These are phyloP conservation scores for Amylostereum areolatum DNA, from an alignment of 1,284 basidiomycete species.

Conservation along the genomic window DNA sequence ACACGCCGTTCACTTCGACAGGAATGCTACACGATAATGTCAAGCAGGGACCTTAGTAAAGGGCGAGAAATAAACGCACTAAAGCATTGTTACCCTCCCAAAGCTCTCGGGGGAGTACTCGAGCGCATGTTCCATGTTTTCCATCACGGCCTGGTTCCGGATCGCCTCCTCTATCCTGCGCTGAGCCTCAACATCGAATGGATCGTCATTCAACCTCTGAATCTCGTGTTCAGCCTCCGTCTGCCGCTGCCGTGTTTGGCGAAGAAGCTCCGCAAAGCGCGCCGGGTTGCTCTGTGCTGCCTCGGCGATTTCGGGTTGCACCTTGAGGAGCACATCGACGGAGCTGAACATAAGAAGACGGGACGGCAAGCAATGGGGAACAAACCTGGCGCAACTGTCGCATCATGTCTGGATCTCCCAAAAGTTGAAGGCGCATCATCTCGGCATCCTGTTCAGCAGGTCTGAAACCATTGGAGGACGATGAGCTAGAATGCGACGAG, in stretches of 20 bases:
- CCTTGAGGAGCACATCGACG: constrained; percentile 32
- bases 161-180: constrained; percentile 92
- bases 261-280: constrained; percentile 71
- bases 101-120: constrained; percentile 93
- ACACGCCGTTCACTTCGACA: constrained; percentile 87
- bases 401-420: constrained; percentile 82
- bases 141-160: constrained; percentile 82
- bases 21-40: constrained; percentile 46
- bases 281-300: constrained; percentile 66
- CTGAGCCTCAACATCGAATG: constrained; percentile 90
- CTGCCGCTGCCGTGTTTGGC: constrained; percentile 56
- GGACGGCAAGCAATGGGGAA: constrained; percentile 7
- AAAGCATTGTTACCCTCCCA: constrained; percentile 95
- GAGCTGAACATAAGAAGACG: not conserved
- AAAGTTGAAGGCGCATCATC: constrained; percentile 82
- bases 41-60: constrained; percentile 1
- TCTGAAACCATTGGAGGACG: constrained; percentile 25
- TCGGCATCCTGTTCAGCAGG: constrained; percentile 77
- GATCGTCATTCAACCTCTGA: constrained; percentile 72
- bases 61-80: constrained; percentile 43
- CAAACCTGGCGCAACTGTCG: constrained; percentile 64
- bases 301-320: constrained; percentile 72
- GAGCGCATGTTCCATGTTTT: constrained; percentile 89
- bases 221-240: constrained; percentile 59
- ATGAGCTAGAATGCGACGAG: not conserved